A percentile compares a stretch with the other conserved stretches of the same genome.
phyloP scores from a whole-genome alignment of 2,329 filamentous ascomycete genomes.

The Neofusicoccum cordaticola region DNA sequence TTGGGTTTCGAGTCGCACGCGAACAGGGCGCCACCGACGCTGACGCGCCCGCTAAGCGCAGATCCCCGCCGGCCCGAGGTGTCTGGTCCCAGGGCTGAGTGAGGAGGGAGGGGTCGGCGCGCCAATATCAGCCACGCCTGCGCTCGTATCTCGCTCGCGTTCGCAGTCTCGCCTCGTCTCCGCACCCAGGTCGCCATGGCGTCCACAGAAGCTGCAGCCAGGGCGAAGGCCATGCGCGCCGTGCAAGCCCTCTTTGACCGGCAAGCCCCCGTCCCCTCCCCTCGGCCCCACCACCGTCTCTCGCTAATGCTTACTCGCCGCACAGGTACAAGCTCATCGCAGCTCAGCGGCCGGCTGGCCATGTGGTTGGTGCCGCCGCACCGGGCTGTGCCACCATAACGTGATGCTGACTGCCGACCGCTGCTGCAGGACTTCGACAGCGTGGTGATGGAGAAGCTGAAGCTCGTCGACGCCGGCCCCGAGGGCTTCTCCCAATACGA shows the following conservation, averaged over 20 bases:
- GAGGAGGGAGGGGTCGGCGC: neutral
- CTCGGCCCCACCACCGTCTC: neutral
- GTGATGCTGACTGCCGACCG: neutral
- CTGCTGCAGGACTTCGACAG: constrained; percentile 34
- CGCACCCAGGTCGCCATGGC: constrained; percentile 22
- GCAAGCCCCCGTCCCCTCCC: neutral
- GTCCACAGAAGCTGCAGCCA: constrained; percentile 22
- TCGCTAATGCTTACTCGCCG: constrained; percentile 4
- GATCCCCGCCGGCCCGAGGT: constrained; percentile 14
- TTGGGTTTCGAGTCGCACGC: constrained; percentile 2
- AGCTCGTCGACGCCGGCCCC: constrained; percentile 35
- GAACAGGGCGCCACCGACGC: neutral
- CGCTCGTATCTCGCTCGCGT: neutral
- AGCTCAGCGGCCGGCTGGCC: constrained; percentile 29
- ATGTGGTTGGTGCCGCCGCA: constrained; percentile 27
- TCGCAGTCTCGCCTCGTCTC: neutral
- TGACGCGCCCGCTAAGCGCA: neutral
- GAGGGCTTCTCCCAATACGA: constrained; percentile 36
- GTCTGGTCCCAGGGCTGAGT: constrained; percentile 2
- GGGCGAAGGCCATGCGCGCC: constrained; percentile 34
- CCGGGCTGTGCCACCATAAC: neutral
- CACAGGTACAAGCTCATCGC: constrained; percentile 32
- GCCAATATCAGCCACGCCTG: neutral
- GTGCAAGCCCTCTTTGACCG: constrained; percentile 37
- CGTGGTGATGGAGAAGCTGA: constrained; percentile 36